Conservation (phyloP, 768 basidiomycete species). For the Mycena haematopus region DNA sequence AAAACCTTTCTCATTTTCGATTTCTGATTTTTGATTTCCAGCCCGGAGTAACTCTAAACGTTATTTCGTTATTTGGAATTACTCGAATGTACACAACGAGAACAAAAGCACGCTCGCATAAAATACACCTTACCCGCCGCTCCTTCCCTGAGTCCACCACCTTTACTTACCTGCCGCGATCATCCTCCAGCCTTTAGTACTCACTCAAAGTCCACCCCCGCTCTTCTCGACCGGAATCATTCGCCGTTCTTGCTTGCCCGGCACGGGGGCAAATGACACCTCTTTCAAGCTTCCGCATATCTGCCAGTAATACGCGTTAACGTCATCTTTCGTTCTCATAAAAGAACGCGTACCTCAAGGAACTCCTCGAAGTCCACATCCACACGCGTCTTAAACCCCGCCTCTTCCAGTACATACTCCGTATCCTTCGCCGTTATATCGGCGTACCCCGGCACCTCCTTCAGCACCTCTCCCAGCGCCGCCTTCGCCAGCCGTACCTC, state of each 20-base stretch:
- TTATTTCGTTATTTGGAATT: too few relatives aligned
- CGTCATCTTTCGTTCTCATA: background rate
- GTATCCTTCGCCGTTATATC: constrained; percentile 66
- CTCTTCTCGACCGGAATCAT: constrained; percentile 63
- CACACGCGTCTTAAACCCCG: constrained; percentile 64
- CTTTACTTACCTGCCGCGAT: too few relatives aligned
- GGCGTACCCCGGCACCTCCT: constrained; percentile 62
- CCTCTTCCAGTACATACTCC: constrained; percentile 77
- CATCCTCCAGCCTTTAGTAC: too few relatives aligned
- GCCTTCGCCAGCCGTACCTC: constrained; percentile 47
- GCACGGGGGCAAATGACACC: constrained; percentile 52
- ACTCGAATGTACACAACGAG: too few relatives aligned
- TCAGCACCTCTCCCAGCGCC: constrained; percentile 50
- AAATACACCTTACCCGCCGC: too few relatives aligned
- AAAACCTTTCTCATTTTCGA: too few relatives aligned
- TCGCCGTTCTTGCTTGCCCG: constrained; percentile 38
- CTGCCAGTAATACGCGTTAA: constrained; percentile 41
- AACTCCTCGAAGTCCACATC: constrained; percentile 85
- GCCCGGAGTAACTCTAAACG: too few relatives aligned
- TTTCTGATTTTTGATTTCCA: too few relatives aligned
- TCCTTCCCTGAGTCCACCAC: too few relatives aligned
- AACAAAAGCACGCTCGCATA: too few relatives aligned
- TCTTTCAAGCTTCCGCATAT: constrained; percentile 79
- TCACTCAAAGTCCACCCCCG: constrained; percentile 55
- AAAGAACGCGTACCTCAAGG: constrained; percentile 67